phyloP scores from a whole-genome alignment of 208 protist genomes.

The Phytomonas sp. region DNA sequence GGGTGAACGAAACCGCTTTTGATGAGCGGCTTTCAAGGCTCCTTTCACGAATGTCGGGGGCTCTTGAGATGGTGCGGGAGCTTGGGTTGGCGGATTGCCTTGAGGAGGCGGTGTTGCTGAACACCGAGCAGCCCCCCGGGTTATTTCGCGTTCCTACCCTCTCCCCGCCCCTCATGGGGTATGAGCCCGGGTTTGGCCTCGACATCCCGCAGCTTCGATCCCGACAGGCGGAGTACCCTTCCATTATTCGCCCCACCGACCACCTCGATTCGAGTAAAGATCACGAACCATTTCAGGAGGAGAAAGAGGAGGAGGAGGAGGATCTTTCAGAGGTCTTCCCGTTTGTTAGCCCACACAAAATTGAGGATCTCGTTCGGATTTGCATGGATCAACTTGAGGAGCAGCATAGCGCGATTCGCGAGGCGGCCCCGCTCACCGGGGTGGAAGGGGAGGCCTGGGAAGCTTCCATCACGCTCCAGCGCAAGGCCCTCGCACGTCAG shows the following conservation, averaged over 20 bases:
- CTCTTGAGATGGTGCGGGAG: conserved; percentile 49
- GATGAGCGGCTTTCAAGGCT: conserved; percentile 43
- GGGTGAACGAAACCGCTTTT: conserved; percentile 38
- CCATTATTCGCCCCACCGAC: conserved; percentile 44
- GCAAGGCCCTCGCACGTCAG: conserved; percentile 72
- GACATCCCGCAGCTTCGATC: conserved; percentile 77
- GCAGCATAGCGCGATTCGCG: conserved; percentile 54
- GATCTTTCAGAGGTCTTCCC: conserved; percentile 33
- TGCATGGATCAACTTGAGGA: conserved; percentile 33
- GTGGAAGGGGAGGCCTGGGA: conserved; percentile 82
- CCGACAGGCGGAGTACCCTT: conserved; percentile 73
- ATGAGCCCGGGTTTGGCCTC: conserved; percentile 80
- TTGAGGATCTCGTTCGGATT: conserved; percentile 47
- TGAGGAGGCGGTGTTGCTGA: conserved; percentile 64
- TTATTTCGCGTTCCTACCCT: conserved; percentile 59
- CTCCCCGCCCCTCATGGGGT: conserved; percentile 68
- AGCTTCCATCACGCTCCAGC: conserved; percentile 72
- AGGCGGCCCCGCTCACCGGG: conserved; percentile 60
- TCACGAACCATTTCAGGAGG: not conserved
- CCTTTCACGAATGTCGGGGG: conserved; percentile 49
- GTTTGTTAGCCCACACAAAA: conserved; percentile 43
- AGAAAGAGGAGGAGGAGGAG: conserved; percentile 7
- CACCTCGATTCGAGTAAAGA: conserved; percentile 19
- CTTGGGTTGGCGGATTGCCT: conserved; percentile 36
- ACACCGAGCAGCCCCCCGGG: conserved; percentile 65